Evolutionary conservation across 768 basidiomycete genomes (phyloP), one percentile per base, ranked within the genome.

Genomic region (Trametes punicea): DNA sequence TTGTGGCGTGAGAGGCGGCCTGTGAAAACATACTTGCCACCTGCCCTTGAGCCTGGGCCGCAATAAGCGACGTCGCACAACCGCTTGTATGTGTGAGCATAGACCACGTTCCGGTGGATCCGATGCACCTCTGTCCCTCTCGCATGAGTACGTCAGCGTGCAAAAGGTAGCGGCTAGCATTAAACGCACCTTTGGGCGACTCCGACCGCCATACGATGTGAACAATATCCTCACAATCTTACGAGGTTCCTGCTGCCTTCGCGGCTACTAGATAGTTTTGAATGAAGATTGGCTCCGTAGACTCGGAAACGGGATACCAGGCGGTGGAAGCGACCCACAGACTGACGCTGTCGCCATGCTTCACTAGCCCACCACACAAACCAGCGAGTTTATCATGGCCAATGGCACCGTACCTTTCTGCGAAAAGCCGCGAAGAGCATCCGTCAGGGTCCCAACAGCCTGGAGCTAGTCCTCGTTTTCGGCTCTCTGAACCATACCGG

Each of bases 1-100:
- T 57, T 46, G 56, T 57, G 56, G 56, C 56, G 56, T 57, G 56
- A 25, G 56, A 57, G 40, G 23, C 13, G 13, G 41, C 40, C 30
- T 56, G 55, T 25, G 55, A 26, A 56, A 11, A 20, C 55, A 50
- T 50, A 54, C 55, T 56, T 30, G 55, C 48, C 55, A 50, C 41
- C 55, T 47, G 39, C 16, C 47, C 26, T 23, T n/a, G 36, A 20
- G 53, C 16, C 18, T 45, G 44, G 47, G 34, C 18, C 29, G 36
- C 11, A 27, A 27, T 23, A 48, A 25, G 54, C 45, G 54, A 48
- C 27, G 46, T 47, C 45, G 29, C 46, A 21, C 46, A 21, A 7
- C 10, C 23, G 44, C 26, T 23, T 31, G 21, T 21, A 18, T 18
- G 51, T 54, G 52, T 44, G 42, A 54, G 34, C 31, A 15, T n/a